Evolutionary conservation across 2,329 filamentous ascomycete species (phyloP).

Genomic region (Elsinoe fawcettii): DNA sequence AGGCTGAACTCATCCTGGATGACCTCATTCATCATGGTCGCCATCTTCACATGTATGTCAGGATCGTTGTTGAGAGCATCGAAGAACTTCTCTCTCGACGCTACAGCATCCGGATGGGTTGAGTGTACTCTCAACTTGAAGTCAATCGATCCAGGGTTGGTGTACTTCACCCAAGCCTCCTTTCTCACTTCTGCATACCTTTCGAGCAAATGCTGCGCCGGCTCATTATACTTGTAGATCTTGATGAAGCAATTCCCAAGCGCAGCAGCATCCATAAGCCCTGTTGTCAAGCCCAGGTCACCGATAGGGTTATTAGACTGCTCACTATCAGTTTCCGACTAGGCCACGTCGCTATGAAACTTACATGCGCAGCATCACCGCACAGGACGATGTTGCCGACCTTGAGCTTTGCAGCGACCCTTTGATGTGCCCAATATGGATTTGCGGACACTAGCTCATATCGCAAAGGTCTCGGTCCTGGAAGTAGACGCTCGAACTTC

Average conservation of each 20-base stretch:
- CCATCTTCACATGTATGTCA: slow-evolving; percentile 2
- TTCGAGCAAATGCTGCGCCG: slow-evolving; percentile 1
- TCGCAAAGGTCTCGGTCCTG: too few relatives aligned
- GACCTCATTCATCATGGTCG: slow-evolving; percentile 6
- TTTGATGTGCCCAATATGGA: too few relatives aligned
- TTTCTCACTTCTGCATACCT: slow-evolving; percentile 2
- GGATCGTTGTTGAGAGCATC: background rate
- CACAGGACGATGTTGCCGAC: slow-evolving; percentile 28
- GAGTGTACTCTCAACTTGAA: slow-evolving; percentile 11
- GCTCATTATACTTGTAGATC: slow-evolving; percentile 15
- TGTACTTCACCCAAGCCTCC: slow-evolving; percentile 8
- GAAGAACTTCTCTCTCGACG: slow-evolving; percentile 4
- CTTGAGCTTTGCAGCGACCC: too few relatives aligned
- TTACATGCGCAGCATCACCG: slow-evolving; percentile 4
- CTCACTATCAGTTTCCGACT: too few relatives aligned
- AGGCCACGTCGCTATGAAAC: too few relatives aligned
- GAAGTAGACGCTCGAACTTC: too few relatives aligned
- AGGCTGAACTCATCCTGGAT: slow-evolving; percentile 8
- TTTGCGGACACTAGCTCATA: too few relatives aligned
- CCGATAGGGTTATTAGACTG: slow-evolving; percentile 18
- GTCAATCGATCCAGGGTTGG: slow-evolving; percentile 9
- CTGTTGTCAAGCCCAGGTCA: slow-evolving; percentile 17
- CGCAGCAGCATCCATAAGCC: slow-evolving; percentile 15
- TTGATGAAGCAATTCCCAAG: slow-evolving; percentile 17
- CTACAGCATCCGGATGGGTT: background rate